These are phyloP conservation scores for Anisogramma anomala DNA, from an alignment of 2,329 filamentous ascomycete genomes.

Conservation along the genomic window DNA sequence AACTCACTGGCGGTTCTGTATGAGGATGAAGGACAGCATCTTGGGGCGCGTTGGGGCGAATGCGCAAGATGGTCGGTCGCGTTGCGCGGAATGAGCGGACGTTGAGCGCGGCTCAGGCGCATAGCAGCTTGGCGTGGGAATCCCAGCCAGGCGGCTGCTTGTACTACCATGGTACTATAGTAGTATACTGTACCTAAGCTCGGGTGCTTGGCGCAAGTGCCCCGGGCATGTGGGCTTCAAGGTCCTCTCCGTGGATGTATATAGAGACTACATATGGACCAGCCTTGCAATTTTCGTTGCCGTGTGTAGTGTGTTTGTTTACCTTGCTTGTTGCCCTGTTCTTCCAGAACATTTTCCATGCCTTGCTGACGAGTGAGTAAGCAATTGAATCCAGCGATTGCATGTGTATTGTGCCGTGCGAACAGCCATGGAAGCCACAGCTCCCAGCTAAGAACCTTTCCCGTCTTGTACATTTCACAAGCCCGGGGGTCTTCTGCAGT, in stretches of 20 bases:
- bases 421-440: slow-evolving; percentile 11
- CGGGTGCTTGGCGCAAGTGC: no score
- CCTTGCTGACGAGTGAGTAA: no score
- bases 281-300: neutral
- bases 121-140: slow-evolving; percentile 9
- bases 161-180: no score
- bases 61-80: slow-evolving; percentile 8
- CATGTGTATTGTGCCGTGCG: no score
- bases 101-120: slow-evolving; percentile 10
- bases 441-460: no score
- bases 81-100: slow-evolving; percentile 1
- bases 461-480: no score
- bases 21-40: slow-evolving; percentile 77
- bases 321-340: neutral
- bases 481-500: no score
- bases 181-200: no score
- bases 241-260: no score
- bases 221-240: slow-evolving; percentile 4
- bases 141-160: neutral
- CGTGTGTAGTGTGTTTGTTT: no score
- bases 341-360: neutral
- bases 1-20: slow-evolving; percentile 73
- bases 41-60: slow-evolving; percentile 6
- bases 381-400: no score
- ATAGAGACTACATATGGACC: no score